Evolutionary conservation across 192 early-diverging fungal genomes (phyloP), one percentile per base, ranked within the genome.

Genomic region (Backusella mclennaniae): DNA sequence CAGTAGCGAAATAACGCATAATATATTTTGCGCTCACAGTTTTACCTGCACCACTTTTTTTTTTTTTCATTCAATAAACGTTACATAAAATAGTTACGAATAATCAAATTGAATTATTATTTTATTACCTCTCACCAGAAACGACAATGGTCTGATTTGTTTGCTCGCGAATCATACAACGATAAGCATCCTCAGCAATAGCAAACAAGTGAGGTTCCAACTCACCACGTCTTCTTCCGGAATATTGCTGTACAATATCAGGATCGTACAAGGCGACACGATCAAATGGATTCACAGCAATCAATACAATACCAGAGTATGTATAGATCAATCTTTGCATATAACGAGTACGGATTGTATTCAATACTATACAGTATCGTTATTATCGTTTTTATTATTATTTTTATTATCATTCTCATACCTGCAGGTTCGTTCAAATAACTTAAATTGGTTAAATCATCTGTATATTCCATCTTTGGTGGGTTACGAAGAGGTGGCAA

Each of bases 171-270:
- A 97, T 93, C 94, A 99, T 96, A 80, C 92, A 93, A 29, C 96
- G 90, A 88, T 97, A 99, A 12, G 98, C 96, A 84, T 98, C 96
- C 88, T 98, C 97, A 12, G 96, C 95, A 77, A 99, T 96, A 26
- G 98, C 97, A 87, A 98, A 99, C 88, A 99, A 89, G 84, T 99
- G 98, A 52, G 98, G 98, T 80, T 98, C 96, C 11, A 98, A 88
- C 81, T 99, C 96, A 39, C 95, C 96, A 66, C 96, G 92, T 78
- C 93, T 90, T 74, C 93, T 91, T 36, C 98, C 98, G 1, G 96
- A 94, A 77, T 99, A 98, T 44, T 95, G 93, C 73, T 95, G 92
- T 46, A 99, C 93, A 75, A 95, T 93, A 76, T 97, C 95, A 53
- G 93, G 93, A n/a, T 94, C 92, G 84, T 99, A 99, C 35, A 98